Evolutionary conservation across 257 asterid genomes (phyloP).

Genomic region (Scutellaria minor): DNA sequence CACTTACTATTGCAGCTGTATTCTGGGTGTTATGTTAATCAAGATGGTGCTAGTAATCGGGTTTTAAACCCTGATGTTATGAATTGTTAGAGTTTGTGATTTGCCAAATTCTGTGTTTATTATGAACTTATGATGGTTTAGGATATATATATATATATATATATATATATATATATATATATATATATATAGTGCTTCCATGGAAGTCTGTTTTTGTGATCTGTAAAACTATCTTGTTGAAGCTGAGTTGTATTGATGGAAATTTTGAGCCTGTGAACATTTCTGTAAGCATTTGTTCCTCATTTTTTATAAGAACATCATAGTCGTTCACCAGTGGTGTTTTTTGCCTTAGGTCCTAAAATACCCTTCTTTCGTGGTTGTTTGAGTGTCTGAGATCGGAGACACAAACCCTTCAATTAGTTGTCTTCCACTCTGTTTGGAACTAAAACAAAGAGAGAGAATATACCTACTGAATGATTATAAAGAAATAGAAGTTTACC

Average conservation of each 20-base stretch:
- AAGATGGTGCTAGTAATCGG: conserved; percentile 15
- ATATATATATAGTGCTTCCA: neutral
- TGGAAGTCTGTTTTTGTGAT: conserved; percentile 18
- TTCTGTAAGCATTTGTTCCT: neutral
- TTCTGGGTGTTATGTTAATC: conserved; percentile 2
- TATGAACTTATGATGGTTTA: neutral
- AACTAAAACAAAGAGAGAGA: conserved; percentile 13
- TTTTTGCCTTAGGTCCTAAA: no score
- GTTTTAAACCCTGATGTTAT: neutral
- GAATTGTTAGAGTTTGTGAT: neutral
- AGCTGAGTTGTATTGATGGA: conserved; percentile 1
- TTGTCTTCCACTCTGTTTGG: conserved; percentile 1
- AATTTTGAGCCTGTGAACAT: neutral
- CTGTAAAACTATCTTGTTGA: conserved; percentile 8
- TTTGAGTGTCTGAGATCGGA: neutral
- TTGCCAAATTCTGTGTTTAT: neutral
- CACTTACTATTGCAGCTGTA: neutral
- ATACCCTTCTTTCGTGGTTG: neutral
- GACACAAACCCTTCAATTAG: conserved; percentile 6
- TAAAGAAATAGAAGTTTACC: neutral
- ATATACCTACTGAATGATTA: neutral
- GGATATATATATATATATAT: neutral
- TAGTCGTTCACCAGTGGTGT: neutral
- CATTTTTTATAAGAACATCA: neutral
- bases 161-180: neutral